Evolutionary conservation across 495 filamentous ascomycete genomes (phyloP).

Genomic region (Elaphomyces granulatus): DNA sequence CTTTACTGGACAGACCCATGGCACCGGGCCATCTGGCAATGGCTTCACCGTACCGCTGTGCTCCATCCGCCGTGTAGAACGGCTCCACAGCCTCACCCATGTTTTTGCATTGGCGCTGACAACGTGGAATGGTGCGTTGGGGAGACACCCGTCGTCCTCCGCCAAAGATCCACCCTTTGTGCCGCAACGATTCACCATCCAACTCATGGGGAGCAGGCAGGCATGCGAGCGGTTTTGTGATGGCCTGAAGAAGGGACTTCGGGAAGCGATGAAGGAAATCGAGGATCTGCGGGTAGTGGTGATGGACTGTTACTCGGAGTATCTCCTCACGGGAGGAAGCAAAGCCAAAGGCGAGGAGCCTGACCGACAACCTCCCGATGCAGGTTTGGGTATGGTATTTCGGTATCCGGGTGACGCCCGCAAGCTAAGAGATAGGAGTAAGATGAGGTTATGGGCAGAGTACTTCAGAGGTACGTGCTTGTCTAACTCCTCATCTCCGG

Average conservation of each 20-base stretch:
- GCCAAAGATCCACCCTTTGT: slow-evolving; percentile 37
- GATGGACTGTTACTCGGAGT: slow-evolving; percentile 82
- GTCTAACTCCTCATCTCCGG: slow-evolving; percentile 3
- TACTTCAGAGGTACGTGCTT: slow-evolving; percentile 55
- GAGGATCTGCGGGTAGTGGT: slow-evolving; percentile 66
- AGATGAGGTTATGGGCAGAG: slow-evolving; percentile 95
- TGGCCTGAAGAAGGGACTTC: slow-evolving; percentile 74
- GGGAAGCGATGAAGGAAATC: slow-evolving; percentile 73
- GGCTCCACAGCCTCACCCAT: slow-evolving; percentile 76
- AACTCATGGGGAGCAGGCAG: slow-evolving; percentile 75
- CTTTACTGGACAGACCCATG: slow-evolving; percentile 80
- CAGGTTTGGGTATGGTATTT: slow-evolving; percentile 83
- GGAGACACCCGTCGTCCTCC: slow-evolving; percentile 27
- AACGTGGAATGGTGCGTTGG: slow-evolving; percentile 71
- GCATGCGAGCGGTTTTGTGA: slow-evolving; percentile 94
- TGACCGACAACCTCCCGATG: slow-evolving; percentile 63
- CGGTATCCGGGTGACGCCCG: slow-evolving; percentile 92
- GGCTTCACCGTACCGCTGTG: slow-evolving; percentile 94
- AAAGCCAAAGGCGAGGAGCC: slow-evolving; percentile 23
- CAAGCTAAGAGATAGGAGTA: slow-evolving; percentile 86
- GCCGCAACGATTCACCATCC: slow-evolving; percentile 74
- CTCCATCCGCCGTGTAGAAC: slow-evolving; percentile 79
- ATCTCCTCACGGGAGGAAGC: slow-evolving; percentile 48
- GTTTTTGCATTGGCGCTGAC: slow-evolving; percentile 89
- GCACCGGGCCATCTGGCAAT: slow-evolving; percentile 85